Evolutionary conservation across 1,284 basidiomycete genomes (phyloP).

Genomic region (Ustilago trichophora): DNA sequence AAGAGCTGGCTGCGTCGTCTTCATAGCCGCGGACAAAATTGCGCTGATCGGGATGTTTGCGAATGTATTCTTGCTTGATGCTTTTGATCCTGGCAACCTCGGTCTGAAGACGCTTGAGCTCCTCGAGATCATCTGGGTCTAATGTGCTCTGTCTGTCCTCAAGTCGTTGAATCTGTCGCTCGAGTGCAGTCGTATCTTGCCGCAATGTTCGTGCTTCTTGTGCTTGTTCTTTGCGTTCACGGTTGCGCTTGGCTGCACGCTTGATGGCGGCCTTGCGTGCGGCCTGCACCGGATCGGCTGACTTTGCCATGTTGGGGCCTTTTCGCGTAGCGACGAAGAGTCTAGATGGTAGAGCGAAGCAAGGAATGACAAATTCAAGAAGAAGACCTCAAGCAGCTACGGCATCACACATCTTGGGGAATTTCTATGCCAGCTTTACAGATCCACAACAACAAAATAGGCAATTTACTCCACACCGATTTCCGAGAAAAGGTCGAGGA

Average conservation of each 20-base stretch:
- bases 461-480: constrained; percentile 34
- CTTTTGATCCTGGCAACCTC: constrained; percentile 46
- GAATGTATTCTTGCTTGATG: constrained; percentile 71
- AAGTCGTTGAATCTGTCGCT: constrained; percentile 50
- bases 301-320: constrained; percentile 33
- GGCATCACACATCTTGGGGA: too few species aligned
- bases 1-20: neutral
- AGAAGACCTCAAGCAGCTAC: too few species aligned
- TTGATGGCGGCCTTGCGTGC: constrained; percentile 63
- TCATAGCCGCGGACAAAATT: constrained; percentile 74
- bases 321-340: too few species aligned
- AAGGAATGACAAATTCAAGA: neutral
- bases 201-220: constrained; percentile 46
- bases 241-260: constrained; percentile 59
- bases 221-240: constrained; percentile 55
- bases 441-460: too few species aligned
- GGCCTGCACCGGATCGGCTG: constrained; percentile 64
- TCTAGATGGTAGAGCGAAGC: too few species aligned
- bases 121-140: constrained; percentile 25
- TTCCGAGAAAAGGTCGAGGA: constrained; percentile 35
- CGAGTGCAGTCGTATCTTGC: constrained; percentile 35
- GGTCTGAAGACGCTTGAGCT: constrained; percentile 39
- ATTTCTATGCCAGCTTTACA: too few species aligned
- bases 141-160: constrained; percentile 24
- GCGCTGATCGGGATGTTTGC: constrained; percentile 86